These are phyloP conservation scores for Curvularia hawaiiensis DNA, from an alignment of 2,329 filamentous ascomycete genomes.

Conservation along the genomic window DNA sequence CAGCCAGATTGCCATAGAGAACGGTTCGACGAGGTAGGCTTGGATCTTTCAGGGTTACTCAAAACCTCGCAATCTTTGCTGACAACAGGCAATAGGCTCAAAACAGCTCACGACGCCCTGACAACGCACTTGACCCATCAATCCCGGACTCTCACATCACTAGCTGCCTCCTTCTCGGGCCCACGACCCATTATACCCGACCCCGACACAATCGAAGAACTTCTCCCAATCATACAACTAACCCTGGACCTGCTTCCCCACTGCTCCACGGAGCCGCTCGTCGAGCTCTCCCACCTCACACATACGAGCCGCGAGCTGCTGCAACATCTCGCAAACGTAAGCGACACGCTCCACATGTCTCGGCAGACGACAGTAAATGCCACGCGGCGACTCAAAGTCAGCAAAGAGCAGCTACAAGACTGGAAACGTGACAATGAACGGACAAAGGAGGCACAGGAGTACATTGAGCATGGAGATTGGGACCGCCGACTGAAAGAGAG, in stretches of 20 bases:
- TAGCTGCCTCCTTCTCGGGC: constrained; percentile 73
- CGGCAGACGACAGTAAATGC: constrained; percentile 85
- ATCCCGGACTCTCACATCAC: constrained; percentile 74
- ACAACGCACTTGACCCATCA: constrained; percentile 77
- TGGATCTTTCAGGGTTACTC: neutral
- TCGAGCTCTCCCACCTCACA: constrained; percentile 70
- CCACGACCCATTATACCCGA: constrained; percentile 69
- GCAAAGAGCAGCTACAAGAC: constrained; percentile 84
- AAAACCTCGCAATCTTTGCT: constrained; percentile 10
- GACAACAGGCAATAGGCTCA: constrained; percentile 60
- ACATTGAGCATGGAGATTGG: constrained; percentile 85
- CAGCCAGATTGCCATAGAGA: constrained; percentile 73
- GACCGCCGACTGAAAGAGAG: constrained; percentile 74
- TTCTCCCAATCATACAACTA: constrained; percentile 70
- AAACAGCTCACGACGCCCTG: constrained; percentile 75
- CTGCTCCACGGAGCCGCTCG: constrained; percentile 67
- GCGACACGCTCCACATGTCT: constrained; percentile 92
- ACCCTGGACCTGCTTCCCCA: constrained; percentile 71
- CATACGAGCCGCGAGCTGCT: constrained; percentile 71
- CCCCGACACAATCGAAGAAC: constrained; percentile 67
- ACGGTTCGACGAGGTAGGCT: constrained; percentile 70
- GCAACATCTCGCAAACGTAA: constrained; percentile 81
- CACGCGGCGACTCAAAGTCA: constrained; percentile 76
- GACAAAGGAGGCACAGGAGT: constrained; percentile 79
- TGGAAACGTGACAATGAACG: constrained; percentile 82